A percentile compares a stretch with the other conserved stretches of the same genome.
phyloP scores from a whole-genome alignment of 2,329 filamentous ascomycete genomes.

The Ophiostoma australiae region DNA sequence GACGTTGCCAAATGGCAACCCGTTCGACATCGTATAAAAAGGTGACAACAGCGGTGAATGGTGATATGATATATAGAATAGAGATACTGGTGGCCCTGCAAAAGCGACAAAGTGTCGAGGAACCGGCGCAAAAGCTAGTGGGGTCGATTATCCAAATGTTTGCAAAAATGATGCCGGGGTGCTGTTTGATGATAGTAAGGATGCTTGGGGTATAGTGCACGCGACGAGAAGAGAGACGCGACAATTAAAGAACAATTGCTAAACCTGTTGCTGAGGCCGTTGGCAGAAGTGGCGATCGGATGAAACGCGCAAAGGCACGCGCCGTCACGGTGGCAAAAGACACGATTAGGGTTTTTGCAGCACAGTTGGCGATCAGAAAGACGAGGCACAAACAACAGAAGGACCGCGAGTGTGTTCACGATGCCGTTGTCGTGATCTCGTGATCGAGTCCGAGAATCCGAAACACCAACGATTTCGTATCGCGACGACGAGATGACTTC shows the following conservation, averaged over 20 bases:
- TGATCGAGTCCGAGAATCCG: background rate
- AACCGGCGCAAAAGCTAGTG: background rate
- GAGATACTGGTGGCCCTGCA: background rate
- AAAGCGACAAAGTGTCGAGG: background rate
- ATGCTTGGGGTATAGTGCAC: background rate
- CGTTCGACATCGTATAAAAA: constrained; percentile 39
- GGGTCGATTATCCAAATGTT: background rate
- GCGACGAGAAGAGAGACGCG: background rate
- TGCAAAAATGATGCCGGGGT: background rate
- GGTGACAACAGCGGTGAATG: background rate
- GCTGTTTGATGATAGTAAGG: background rate
- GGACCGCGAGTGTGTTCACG: background rate
- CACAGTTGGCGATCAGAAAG: background rate
- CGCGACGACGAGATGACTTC: background rate
- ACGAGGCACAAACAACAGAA: background rate
- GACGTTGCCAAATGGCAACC: constrained; percentile 47
- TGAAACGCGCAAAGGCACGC: background rate
- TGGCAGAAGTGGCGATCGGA: background rate
- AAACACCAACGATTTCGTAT: background rate
- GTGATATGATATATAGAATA: background rate
- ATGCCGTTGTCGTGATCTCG: background rate
- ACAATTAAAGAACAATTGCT: background rate
- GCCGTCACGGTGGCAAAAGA: background rate
- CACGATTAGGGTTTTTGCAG: background rate
- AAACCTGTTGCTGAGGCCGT: no score